A percentile compares a stretch with the other conserved stretches of the same genome.
Evolutionary conservation across 2,329 filamentous ascomycete genomes (phyloP).

Genomic region (Trichoderma aggressivum): DNA sequence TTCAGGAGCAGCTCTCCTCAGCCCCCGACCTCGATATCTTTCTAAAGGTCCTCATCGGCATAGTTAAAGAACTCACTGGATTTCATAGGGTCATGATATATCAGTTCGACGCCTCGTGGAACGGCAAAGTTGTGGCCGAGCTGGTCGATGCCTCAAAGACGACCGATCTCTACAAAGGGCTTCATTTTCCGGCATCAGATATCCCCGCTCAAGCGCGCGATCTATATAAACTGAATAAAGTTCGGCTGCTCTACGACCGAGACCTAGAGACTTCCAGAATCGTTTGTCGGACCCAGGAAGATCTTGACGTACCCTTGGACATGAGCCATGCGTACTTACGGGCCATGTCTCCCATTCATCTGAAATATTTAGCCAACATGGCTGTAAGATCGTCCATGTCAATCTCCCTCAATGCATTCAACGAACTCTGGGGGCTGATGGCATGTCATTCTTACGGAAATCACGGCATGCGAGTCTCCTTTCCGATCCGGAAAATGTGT

Average conservation of each 20-base stretch:
- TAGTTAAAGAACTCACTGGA: conserved; percentile 84
- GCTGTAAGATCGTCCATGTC: conserved; percentile 92
- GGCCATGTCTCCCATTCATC: conserved; percentile 85
- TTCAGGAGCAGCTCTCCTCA: conserved; percentile 79
- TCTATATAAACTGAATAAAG: conserved; percentile 87
- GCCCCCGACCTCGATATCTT: conserved; percentile 69
- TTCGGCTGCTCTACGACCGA: conserved; percentile 81
- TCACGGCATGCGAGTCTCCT: conserved; percentile 83
- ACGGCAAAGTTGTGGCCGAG: conserved; percentile 84
- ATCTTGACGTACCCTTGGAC: conserved; percentile 72
- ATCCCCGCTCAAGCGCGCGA: conserved; percentile 83
- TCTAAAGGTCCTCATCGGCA: conserved; percentile 76
- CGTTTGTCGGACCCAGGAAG: conserved; percentile 72
- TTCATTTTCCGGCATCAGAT: conserved; percentile 85
- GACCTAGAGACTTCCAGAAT: conserved; percentile 76
- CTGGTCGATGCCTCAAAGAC: conserved; percentile 77
- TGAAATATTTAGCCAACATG: conserved; percentile 88
- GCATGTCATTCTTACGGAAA: conserved; percentile 78
- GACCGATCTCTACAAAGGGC: conserved; percentile 78
- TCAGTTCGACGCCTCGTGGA: conserved; percentile 79
- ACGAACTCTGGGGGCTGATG: conserved; percentile 83
- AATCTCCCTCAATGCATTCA: conserved; percentile 83
- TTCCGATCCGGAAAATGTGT: conserved; percentile 90
- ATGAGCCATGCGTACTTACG: conserved; percentile 81
- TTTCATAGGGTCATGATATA: conserved; percentile 94